Conservation (phyloP, 1,139 yeast species). For the Candida tropicalis region DNA sequence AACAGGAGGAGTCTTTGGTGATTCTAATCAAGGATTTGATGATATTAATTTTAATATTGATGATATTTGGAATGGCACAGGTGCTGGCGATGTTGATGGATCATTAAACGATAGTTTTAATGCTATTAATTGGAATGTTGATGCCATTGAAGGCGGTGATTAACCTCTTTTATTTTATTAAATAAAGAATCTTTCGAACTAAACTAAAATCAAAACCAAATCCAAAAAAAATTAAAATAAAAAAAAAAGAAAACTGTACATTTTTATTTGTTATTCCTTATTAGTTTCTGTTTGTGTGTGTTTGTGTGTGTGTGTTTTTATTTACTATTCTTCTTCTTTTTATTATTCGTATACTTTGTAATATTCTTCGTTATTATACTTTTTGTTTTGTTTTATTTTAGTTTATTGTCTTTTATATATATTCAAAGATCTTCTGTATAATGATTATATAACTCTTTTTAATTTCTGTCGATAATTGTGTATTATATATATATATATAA, state of each 20-base stretch:
- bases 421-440: too few species aligned
- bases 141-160: slow-evolving; percentile 46
- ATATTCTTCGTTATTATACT: neutral
- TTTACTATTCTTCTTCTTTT: too few species aligned
- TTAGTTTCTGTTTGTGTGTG: too few species aligned
- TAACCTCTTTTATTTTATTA: slow-evolving; percentile 10
- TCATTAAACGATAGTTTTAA: slow-evolving; percentile 41
- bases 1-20: slow-evolving; percentile 7
- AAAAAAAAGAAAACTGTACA: too few species aligned
- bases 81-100: slow-evolving; percentile 29
- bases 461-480: too few species aligned
- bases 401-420: neutral
- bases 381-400: neutral
- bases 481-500: slow-evolving; percentile 6
- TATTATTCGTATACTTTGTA: too few species aligned
- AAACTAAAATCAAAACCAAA: neutral
- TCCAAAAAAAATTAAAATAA: too few species aligned
- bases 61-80: slow-evolving; percentile 46
- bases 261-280: neutral
- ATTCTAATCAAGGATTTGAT: slow-evolving; percentile 29
- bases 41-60: slow-evolving; percentile 60
- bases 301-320: too few species aligned
- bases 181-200: too few species aligned
- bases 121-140: slow-evolving; percentile 57
- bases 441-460: too few species aligned